Percentiles rank a stretch among this genome's conserved stretches.
Conservation (phyloP, 495 filamentous ascomycete species). For the Articulospora tetracladia region DNA sequence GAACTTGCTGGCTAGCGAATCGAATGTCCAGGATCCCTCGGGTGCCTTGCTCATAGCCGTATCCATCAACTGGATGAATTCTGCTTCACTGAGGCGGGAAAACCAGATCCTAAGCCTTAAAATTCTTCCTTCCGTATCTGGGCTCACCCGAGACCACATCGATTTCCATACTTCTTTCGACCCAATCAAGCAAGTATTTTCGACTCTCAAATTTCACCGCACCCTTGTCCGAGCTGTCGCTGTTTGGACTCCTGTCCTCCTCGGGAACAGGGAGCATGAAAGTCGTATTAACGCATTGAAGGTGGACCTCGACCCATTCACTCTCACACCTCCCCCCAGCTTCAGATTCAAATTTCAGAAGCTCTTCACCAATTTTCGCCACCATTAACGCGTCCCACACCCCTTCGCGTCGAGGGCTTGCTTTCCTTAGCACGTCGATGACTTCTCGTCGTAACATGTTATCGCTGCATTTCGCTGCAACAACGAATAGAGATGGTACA, state of each 20-base stretch:
- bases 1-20: too few species aligned
- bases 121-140: too few species aligned
- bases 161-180: not conserved
- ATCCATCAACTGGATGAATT: too few species aligned
- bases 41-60: not conserved
- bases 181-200: not conserved
- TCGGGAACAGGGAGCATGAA: not conserved
- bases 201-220: not conserved
- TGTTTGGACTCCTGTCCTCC: not conserved
- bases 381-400: slow-evolving; percentile 32
- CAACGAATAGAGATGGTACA: slow-evolving; percentile 1
- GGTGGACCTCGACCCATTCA: not conserved
- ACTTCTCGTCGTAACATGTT: slow-evolving; percentile 27
- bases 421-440: slow-evolving; percentile 32
- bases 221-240: too few species aligned
- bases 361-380: slow-evolving; percentile 2
- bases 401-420: slow-evolving; percentile 38
- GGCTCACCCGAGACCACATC: not conserved
- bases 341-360: not conserved
- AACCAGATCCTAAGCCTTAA: too few species aligned
- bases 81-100: too few species aligned
- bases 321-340: not conserved
- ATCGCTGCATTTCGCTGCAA: slow-evolving; percentile 10
- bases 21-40: too few species aligned
- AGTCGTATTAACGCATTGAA: not conserved